Percentiles rank a stretch among this genome's conserved stretches.
Evolutionary conservation across 305 asterid species (phyloP).

Genomic region (Solanum chacoense): DNA sequence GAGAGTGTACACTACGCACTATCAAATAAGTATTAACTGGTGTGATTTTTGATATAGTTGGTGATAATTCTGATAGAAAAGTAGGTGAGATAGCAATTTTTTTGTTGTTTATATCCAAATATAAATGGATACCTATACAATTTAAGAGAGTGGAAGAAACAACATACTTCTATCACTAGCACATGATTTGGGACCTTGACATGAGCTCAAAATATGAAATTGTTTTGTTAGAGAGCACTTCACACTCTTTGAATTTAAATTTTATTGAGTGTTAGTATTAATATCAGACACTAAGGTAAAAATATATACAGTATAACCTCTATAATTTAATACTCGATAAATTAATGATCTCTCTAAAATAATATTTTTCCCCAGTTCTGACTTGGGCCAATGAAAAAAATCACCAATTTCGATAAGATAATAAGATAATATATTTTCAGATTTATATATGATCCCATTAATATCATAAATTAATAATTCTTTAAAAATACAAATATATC

Average conservation of each 20-base stretch:
- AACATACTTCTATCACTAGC: neutral
- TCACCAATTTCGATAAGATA: no score
- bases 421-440: no score
- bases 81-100: neutral
- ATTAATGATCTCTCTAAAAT: no score
- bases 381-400: no score
- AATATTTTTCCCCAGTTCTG: rapidly evolving
- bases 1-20: neutral
- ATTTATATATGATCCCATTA: no score
- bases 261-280: neutral
- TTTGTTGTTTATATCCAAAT: neutral
- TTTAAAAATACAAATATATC: no score
- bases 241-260: neutral
- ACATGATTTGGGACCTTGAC: no score
- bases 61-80: neutral
- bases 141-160: neutral
- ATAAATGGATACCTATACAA: neutral
- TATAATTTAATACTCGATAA: no score
- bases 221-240: neutral
- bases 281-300: neutral
- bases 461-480: no score
- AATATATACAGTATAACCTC: no score
- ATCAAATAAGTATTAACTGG: neutral
- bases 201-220: no score
- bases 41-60: neutral